Base-by-base conservation (phyloP, 805 yeast genomes). In the Ogataea trehalophila region DNA sequence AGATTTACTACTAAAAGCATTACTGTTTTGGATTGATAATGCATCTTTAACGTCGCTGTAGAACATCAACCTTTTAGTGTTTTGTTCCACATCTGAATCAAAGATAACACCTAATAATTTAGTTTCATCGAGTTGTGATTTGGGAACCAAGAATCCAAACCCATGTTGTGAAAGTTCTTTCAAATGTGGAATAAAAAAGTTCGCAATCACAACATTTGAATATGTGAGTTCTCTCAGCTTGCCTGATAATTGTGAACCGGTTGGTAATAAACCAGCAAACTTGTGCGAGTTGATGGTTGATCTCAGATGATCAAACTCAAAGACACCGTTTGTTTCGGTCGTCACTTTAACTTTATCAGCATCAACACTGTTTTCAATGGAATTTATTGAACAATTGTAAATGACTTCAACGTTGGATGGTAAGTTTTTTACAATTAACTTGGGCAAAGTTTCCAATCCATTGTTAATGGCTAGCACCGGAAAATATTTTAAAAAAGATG, bases 141-240 rank as follows among this genome's bases (percentile, higher is more conserved):
- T 71, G 7, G 99, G 99, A 9, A 91, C 85, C 41, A 92, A 73
- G 56, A 85, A 88, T 1, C 99, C 99, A 73, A 92, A 92, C 36
- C 97, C 96, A 48, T 63, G 63, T 26, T 52, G 44, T 4, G 66
- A 58, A n/a, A 79, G 70, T 18, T 67, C 64, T 55, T 68, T 68
- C 42, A 59, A 64, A 37, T 61, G 68, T 17, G 81, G 79, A 41
- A 81, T 63, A 65, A 75, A 86, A 33, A 86, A 71, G 57, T 94
- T 91, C 20, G 83, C 86, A 46, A 92, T 73, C 20, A 81, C 75
- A 16, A 94, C 66, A 45, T 67, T 68, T 0, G 76, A 68, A 47
- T 77, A 76, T n/a, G 68, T 64, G 37, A 70, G 58, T 34, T 51
- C 48, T 9, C 37, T 43, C 39, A 63, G 49, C 16, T 46, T 54